phyloP scores from a whole-genome alignment of 78 protist genomes.

The Cavenderia fasciculata region DNA sequence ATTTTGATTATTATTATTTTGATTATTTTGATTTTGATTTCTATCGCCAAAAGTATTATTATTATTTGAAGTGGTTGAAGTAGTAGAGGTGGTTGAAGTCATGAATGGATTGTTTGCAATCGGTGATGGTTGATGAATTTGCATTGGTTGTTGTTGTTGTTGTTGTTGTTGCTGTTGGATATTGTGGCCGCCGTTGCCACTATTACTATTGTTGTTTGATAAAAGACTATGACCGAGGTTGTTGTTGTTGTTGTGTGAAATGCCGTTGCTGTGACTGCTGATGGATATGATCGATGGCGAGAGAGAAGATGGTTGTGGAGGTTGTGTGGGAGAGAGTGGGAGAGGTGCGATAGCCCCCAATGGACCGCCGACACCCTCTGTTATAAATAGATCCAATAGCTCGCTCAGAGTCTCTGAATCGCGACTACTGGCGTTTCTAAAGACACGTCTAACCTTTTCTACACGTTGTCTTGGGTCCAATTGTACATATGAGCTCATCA shows the following conservation, averaged over 20 bases:
- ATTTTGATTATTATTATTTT: not conserved
- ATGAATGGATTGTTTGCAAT: constrained; percentile 29
- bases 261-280: not conserved
- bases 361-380: constrained; percentile 71
- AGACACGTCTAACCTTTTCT: constrained; percentile 62
- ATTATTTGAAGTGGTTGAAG: too few relatives aligned
- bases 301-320: not conserved
- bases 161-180: not conserved
- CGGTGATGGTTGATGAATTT: too few relatives aligned
- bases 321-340: constrained; percentile 18
- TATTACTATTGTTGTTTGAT: not conserved
- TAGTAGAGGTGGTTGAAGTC: not conserved
- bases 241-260: constrained; percentile 13
- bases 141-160: not conserved
- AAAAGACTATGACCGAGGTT: not conserved
- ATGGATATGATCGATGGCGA: not conserved
- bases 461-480: constrained; percentile 69
- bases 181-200: not conserved
- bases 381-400: constrained; percentile 37
- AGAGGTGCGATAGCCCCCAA: constrained; percentile 48
- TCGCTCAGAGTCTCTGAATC: constrained; percentile 45
- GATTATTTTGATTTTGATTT: not conserved
- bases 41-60: too few relatives aligned
- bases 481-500: constrained; percentile 55
- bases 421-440: constrained; percentile 24